phyloP scores from a whole-genome alignment of 192 early-diverging fungal genomes.

The Diversispora epigaea region DNA sequence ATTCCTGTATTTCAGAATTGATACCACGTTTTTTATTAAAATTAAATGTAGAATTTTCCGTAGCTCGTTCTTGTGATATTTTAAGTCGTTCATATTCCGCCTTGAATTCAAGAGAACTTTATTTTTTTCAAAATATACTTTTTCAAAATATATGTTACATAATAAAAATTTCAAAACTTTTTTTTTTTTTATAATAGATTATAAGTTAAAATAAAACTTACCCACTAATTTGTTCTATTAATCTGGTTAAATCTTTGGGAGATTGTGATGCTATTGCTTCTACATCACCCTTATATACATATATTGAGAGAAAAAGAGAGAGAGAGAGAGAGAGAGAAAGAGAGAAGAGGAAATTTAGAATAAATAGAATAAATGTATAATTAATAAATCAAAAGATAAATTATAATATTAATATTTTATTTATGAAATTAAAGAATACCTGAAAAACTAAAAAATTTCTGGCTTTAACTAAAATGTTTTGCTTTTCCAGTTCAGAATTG shows the following conservation, averaged over 20 bases:
- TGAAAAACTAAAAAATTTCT: constrained; percentile 99
- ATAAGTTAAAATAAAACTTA: no score
- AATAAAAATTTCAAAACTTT: neutral
- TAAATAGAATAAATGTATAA: no score
- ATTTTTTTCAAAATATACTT: neutral
- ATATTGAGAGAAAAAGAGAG: neutral
- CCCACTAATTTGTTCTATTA: constrained; percentile 97
- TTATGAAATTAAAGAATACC: constrained; percentile 38
- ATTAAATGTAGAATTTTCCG: constrained; percentile 83
- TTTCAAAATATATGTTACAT: neutral
- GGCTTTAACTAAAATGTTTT: constrained; percentile 94
- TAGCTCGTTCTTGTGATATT: constrained; percentile 76
- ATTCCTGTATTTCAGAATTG: constrained; percentile 88
- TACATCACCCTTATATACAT: constrained; percentile 75
- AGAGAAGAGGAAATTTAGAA: no score
- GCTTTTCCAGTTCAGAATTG: constrained; percentile 69
- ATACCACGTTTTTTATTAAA: constrained; percentile 92
- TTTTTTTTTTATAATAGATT: neutral
- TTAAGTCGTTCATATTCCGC: constrained; percentile 86
- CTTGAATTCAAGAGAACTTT: constrained; percentile 83
- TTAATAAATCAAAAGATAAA: neutral
- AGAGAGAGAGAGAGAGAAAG: no score
- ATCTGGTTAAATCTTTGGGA: constrained; percentile 84
- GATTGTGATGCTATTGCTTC: constrained; percentile 96
- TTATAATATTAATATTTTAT: neutral